phyloP scores from a whole-genome alignment of 1,284 basidiomycete species.

The Apiotrichum gracile region DNA sequence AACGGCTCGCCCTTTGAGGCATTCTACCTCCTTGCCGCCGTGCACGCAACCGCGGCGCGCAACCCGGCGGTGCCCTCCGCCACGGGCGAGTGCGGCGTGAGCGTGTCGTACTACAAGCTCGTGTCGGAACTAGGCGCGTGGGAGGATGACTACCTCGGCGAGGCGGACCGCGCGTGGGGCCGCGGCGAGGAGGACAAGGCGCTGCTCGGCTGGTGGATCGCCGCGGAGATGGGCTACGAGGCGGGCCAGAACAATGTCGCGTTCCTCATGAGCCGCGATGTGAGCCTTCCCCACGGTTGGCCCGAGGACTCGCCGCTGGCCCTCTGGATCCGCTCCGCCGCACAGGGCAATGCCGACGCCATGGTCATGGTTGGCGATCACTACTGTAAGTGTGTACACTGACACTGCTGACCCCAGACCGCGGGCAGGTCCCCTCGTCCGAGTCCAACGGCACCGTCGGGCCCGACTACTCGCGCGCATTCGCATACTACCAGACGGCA shows the following conservation, averaged over 20 bases:
- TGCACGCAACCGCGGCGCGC: slow-evolving; percentile 61
- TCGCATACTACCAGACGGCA: slow-evolving; percentile 82
- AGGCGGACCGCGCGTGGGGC: slow-evolving; percentile 75
- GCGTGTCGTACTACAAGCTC: slow-evolving; percentile 75
- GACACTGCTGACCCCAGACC: slow-evolving; percentile 3
- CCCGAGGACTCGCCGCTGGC: slow-evolving; percentile 59
- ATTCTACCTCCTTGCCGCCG: slow-evolving; percentile 80
- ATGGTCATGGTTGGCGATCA: slow-evolving; percentile 96
- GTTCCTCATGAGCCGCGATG: slow-evolving; percentile 73
- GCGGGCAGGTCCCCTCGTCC: slow-evolving; percentile 5
- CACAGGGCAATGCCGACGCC: slow-evolving; percentile 89
- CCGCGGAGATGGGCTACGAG: slow-evolving; percentile 87
- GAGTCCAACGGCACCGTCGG: slow-evolving; percentile 43
- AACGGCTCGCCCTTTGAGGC: slow-evolving; percentile 85
- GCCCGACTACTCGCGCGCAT: slow-evolving; percentile 71
- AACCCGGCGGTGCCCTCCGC: slow-evolving; percentile 10
- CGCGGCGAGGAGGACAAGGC: slow-evolving; percentile 56
- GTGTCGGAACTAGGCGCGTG: slow-evolving; percentile 82
- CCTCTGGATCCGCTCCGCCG: slow-evolving; percentile 91
- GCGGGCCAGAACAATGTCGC: slow-evolving; percentile 94
- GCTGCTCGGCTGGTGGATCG: slow-evolving; percentile 86
- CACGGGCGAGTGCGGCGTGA: slow-evolving; percentile 64
- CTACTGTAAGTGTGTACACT: slow-evolving; percentile 59
- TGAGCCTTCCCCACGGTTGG: background rate
- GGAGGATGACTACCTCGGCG: slow-evolving; percentile 74